These are phyloP conservation scores for Phytophthora uliginosa DNA, from an alignment of 352 stramenopile genomes.

Conservation along the genomic window DNA sequence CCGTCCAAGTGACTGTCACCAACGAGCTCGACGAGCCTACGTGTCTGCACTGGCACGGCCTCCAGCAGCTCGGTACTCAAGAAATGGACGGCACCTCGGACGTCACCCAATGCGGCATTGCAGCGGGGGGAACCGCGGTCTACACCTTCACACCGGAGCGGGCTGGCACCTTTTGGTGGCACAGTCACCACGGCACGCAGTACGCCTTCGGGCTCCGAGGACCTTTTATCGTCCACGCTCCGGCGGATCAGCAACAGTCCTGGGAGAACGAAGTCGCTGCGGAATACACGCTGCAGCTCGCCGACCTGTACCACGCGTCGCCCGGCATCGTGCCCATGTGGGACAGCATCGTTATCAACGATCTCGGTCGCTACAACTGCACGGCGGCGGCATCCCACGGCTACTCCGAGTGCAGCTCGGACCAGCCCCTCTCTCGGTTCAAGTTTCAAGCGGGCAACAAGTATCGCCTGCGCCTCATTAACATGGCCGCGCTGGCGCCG, in stretches of 20 bases:
- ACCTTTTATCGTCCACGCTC: constrained; percentile 35
- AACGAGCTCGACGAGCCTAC: constrained; percentile 35
- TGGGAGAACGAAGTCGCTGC: constrained; percentile 29
- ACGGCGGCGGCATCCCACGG: constrained; percentile 19
- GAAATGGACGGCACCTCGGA: constrained; percentile 48
- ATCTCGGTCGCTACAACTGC: constrained; percentile 46
- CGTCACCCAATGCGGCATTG: constrained; percentile 44
- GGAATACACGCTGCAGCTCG: constrained; percentile 39
- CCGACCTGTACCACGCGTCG: constrained; percentile 41
- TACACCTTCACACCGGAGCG: constrained; percentile 43
- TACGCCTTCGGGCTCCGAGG: constrained; percentile 41
- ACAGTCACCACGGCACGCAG: constrained; percentile 41
- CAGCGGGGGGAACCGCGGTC: constrained; percentile 16
- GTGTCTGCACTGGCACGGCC: constrained; percentile 47
- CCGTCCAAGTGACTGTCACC: constrained; percentile 29
- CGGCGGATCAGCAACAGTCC: constrained; percentile 8
- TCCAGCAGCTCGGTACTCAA: constrained; percentile 40
- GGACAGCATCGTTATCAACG: constrained; percentile 44
- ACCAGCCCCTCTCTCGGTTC: constrained; percentile 33
- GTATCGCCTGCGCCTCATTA: constrained; percentile 45
- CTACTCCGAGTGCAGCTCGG: constrained; percentile 21
- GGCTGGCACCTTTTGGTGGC: constrained; percentile 46
- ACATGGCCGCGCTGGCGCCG: constrained; percentile 38
- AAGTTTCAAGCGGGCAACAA: constrained; percentile 33
- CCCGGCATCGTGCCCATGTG: constrained; percentile 32